Conservation (phyloP, 2,329 filamentous ascomycete species). For the Aspergillus ustus region DNA sequence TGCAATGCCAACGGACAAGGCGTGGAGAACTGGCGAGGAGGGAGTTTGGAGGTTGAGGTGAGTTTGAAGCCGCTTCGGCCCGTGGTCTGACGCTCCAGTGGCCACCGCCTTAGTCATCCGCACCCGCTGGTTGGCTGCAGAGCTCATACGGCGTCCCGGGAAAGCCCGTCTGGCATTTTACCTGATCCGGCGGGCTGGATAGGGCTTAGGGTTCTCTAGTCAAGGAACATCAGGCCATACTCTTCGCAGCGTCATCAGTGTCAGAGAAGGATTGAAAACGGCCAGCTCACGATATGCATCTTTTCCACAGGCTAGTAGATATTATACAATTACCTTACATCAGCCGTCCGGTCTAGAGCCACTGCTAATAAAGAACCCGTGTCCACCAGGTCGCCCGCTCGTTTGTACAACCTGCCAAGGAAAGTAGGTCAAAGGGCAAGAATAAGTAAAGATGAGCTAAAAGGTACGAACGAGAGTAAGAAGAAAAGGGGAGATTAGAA, state of each 20-base stretch:
- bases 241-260: background rate
- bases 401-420: conserved; percentile 21
- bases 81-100: conserved; percentile 26
- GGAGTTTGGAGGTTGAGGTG: conserved; percentile 43
- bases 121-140: conserved; percentile 29
- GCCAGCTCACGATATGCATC: conserved; percentile 8
- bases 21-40: conserved; percentile 34
- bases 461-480: conserved; percentile 10
- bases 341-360: conserved; percentile 20
- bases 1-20: conserved; percentile 29
- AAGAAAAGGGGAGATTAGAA: conserved; percentile 3
- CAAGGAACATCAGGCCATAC: conserved; percentile 4
- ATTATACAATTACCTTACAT: conserved; percentile 25
- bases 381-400: conserved; percentile 10
- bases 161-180: conserved; percentile 22
- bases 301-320: conserved; percentile 16
- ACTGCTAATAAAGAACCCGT: conserved; percentile 16
- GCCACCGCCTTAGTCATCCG: conserved; percentile 31
- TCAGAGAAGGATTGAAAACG: background rate
- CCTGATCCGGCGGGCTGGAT: conserved; percentile 18
- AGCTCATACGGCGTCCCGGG: conserved; percentile 23
- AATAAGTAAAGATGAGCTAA: conserved; percentile 16
- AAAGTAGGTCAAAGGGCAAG: conserved; percentile 15
- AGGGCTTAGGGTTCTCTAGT: conserved; percentile 28
- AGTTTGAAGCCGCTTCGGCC: conserved; percentile 47